Conservation (phyloP, 768 basidiomycete species). For the Dendrothele bispora region DNA sequence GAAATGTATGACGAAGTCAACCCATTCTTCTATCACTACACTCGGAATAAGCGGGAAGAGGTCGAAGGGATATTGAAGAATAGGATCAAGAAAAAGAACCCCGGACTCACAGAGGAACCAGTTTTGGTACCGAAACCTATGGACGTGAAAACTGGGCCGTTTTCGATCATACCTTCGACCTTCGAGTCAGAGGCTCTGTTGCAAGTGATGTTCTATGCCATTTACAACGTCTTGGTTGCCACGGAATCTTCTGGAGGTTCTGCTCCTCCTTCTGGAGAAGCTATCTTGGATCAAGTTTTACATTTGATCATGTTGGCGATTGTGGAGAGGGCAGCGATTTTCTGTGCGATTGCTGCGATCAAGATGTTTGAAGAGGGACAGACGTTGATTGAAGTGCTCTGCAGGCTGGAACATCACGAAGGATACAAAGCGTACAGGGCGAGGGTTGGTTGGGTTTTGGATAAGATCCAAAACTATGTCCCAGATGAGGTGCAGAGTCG, state of each 20-base stretch:
- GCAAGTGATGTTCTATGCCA: slow-evolving; percentile 81
- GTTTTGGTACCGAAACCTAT: slow-evolving; percentile 78
- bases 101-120: slow-evolving; percentile 58
- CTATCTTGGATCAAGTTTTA: slow-evolving; percentile 85
- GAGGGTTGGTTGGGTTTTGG: slow-evolving; percentile 76
- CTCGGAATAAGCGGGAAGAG: slow-evolving; percentile 89
- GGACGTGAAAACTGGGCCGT: slow-evolving; percentile 62
- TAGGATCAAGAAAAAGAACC: slow-evolving; percentile 60
- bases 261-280: slow-evolving; percentile 78
- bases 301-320: slow-evolving; percentile 86
- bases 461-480: slow-evolving; percentile 53
- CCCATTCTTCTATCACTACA: slow-evolving; percentile 95
- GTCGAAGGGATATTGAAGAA: slow-evolving; percentile 76
- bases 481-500: slow-evolving; percentile 55
- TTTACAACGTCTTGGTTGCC: slow-evolving; percentile 70
- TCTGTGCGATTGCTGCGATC: slow-evolving; percentile 56
- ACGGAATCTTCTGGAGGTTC: slow-evolving; percentile 54
- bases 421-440: slow-evolving; percentile 71
- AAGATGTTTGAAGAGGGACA: slow-evolving; percentile 59
- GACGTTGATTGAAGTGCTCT: slow-evolving; percentile 71
- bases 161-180: slow-evolving; percentile 57
- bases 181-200: slow-evolving; percentile 73
- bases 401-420: slow-evolving; percentile 75
- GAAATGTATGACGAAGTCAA: slow-evolving; percentile 85
- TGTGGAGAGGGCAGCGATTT: slow-evolving; percentile 63